Percentiles rank a stretch among this genome's conserved stretches.
These are phyloP conservation scores for Candida bentonensis DNA, from an alignment of 805 yeast species.

Conservation along the genomic window DNA sequence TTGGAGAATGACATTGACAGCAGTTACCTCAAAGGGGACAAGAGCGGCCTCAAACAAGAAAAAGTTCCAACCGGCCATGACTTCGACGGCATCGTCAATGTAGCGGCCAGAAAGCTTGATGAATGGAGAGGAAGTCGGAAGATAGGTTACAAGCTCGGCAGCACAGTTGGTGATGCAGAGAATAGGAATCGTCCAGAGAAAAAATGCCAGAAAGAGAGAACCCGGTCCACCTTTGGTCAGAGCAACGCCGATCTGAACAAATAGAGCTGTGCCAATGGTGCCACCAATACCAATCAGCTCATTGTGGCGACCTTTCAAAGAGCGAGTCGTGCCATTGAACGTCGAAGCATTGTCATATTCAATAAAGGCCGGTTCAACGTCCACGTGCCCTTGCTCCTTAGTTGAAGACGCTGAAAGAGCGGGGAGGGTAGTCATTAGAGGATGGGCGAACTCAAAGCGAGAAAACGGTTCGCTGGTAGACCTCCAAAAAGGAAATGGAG, in stretches of 20 bases:
- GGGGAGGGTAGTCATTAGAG: too few species aligned
- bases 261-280: conserved; percentile 14
- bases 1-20: conserved; percentile 65
- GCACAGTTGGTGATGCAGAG: conserved; percentile 51
- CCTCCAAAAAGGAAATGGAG: too few species aligned
- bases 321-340: too few species aligned
- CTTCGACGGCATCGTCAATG: conserved; percentile 60
- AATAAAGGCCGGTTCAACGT: too few species aligned
- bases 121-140: conserved; percentile 68
- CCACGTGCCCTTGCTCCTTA: too few species aligned
- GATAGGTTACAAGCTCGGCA: conserved; percentile 67
- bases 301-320: conserved; percentile 51
- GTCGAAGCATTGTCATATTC: too few species aligned
- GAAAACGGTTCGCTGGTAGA: too few species aligned
- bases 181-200: conserved; percentile 57
- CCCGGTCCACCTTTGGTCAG: conserved; percentile 58
- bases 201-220: conserved; percentile 45
- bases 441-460: too few species aligned
- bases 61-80: conserved; percentile 68
- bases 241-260: conserved; percentile 24
- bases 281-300: conserved; percentile 17
- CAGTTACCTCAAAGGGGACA: conserved; percentile 72
- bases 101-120: conserved; percentile 61
- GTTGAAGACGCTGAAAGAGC: too few species aligned
- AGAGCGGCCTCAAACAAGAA: conserved; percentile 63